Conservation (phyloP, 2,329 filamentous ascomycete species). For the Neopestalotiopsis sp. region DNA sequence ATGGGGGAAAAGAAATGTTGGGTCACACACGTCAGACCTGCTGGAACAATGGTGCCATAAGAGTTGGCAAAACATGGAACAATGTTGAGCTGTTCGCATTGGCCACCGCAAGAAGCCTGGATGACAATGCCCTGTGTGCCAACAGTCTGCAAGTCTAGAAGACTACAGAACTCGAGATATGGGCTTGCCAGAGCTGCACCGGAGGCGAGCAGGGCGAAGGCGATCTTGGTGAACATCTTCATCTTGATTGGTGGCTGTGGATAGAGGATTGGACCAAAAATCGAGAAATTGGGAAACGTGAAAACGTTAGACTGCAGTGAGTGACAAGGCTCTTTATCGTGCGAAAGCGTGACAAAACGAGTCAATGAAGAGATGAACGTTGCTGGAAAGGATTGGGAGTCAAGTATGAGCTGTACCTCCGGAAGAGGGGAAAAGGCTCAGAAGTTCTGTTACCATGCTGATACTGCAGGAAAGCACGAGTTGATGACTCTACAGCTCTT, state of each 20-base stretch:
- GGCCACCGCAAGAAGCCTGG: constrained; percentile 14
- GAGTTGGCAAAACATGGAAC: constrained; percentile 19
- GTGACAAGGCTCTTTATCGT: not conserved
- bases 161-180: constrained; percentile 19
- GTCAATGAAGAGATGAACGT: no score
- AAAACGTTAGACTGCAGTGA: not conserved
- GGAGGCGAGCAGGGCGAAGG: not conserved
- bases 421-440: no score
- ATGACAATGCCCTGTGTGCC: constrained; percentile 9
- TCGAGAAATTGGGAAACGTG: not conserved
- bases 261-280: not conserved
- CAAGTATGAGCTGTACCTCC: no score
- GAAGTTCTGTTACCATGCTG: no score
- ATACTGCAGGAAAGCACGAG: no score
- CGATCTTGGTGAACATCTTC: constrained; percentile 8
- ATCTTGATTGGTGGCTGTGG: not conserved
- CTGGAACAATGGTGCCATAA: constrained; percentile 11
- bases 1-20: not conserved
- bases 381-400: no score
- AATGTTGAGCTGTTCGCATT: constrained; percentile 20
- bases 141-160: constrained; percentile 1
- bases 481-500: no score
- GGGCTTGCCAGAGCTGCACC: constrained; percentile 2
- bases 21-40: constrained; percentile 8
- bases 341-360: no score